phyloP scores from a whole-genome alignment of 2,329 filamentous ascomycete genomes.

The Trichophyton rubrum region DNA sequence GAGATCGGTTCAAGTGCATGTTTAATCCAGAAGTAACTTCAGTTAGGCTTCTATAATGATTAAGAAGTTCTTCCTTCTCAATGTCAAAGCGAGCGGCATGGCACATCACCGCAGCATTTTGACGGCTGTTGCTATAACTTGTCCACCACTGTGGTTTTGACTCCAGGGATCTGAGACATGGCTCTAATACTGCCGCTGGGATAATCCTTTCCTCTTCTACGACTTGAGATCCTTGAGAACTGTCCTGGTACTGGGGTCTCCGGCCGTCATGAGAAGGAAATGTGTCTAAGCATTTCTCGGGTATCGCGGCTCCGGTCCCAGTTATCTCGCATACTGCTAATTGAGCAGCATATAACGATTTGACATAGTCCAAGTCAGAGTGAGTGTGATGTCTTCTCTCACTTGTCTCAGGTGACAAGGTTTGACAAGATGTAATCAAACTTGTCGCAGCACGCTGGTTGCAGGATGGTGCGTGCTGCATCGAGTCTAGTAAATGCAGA shows the following conservation, averaged over 20 bases:
- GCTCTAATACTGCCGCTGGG: constrained; percentile 26
- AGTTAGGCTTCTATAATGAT: constrained; percentile 28
- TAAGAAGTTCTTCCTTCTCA: constrained; percentile 39
- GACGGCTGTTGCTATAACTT: constrained; percentile 50
- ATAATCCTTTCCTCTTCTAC: constrained; percentile 9
- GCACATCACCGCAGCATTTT: constrained; percentile 51
- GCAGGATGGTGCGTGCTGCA: constrained; percentile 40
- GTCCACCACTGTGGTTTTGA: constrained; percentile 48
- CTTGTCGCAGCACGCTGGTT: constrained; percentile 40
- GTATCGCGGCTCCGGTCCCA: constrained; percentile 39
- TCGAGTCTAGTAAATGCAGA: constrained; percentile 32
- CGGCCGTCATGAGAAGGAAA: constrained; percentile 22
- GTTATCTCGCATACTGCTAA: constrained; percentile 52
- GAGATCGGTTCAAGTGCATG: constrained; percentile 23
- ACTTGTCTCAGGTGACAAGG: constrained; percentile 29
- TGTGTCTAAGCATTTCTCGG: constrained; percentile 40
- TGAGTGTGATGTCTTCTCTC: constrained; percentile 17
- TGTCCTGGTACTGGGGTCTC: background rate
- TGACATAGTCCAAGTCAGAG: constrained; percentile 32
- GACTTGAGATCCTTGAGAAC: constrained; percentile 16
- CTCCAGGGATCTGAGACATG: constrained; percentile 44
- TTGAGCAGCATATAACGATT: constrained; percentile 48
- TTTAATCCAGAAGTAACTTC: constrained; percentile 27
- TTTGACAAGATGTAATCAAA: constrained; percentile 43
- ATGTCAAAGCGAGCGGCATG: constrained; percentile 47